A percentile compares a stretch with the other conserved stretches of the same genome.
Conservation (phyloP, 371 early-diverging fungal genomes). For the Rhizopus sp. region DNA sequence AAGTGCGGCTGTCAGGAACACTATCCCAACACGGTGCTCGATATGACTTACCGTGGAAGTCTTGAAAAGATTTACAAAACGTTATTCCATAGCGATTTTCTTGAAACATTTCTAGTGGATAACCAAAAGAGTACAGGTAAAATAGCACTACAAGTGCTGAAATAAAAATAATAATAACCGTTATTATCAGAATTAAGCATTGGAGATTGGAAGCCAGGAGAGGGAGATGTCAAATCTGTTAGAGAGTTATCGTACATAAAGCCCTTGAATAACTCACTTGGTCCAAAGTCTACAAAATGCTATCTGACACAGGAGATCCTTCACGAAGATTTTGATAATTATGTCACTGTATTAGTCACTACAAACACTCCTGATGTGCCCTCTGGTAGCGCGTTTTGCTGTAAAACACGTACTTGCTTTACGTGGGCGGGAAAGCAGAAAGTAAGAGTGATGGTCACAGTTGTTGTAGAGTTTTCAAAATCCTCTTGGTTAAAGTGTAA, state of each 20-base stretch:
- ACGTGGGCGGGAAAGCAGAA: slow-evolving; percentile 73
- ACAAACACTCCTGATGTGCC: slow-evolving; percentile 87
- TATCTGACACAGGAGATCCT: slow-evolving; percentile 62
- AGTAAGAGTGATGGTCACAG: slow-evolving; percentile 69
- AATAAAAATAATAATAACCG: background rate
- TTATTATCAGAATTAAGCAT: slow-evolving; percentile 34
- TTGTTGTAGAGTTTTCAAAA: slow-evolving; percentile 72
- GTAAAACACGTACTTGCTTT: slow-evolving; percentile 79
- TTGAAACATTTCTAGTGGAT: slow-evolving; percentile 40
- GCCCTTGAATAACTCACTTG: slow-evolving; percentile 39
- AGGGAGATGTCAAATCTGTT: slow-evolving; percentile 19
- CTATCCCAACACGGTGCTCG: slow-evolving; percentile 50
- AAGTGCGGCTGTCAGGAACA: slow-evolving; percentile 58
- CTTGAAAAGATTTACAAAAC: slow-evolving; percentile 54
- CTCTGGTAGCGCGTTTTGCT: slow-evolving; percentile 75
- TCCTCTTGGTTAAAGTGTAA: slow-evolving; percentile 76
- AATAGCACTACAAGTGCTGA: background rate
- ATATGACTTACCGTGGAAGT: slow-evolving; percentile 49
- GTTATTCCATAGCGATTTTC: slow-evolving; percentile 44
- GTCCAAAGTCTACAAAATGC: slow-evolving; percentile 74
- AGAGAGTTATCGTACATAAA: slow-evolving; percentile 49
- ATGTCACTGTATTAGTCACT: slow-evolving; percentile 61
- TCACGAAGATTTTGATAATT: slow-evolving; percentile 58
- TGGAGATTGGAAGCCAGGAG: slow-evolving; percentile 43
- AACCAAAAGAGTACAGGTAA: slow-evolving; percentile 51